A percentile compares a stretch with the other conserved stretches of the same genome.
phyloP scores from a whole-genome alignment of 495 filamentous ascomycete genomes.

The Monascus purpureus region DNA sequence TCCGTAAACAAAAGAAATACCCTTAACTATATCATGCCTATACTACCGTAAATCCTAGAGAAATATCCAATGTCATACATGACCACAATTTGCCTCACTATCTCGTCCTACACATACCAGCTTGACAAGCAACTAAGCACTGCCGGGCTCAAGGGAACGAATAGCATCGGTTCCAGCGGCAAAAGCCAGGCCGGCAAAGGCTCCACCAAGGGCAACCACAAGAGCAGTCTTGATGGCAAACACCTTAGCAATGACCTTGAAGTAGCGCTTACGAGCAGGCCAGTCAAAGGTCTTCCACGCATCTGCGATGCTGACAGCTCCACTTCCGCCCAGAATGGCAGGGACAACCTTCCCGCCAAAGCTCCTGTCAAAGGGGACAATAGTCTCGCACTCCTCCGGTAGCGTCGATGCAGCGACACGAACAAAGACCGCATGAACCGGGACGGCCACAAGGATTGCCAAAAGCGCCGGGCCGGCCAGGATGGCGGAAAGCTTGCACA shows the following conservation, averaged over 20 bases:
- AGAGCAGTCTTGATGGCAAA: constrained; percentile 35
- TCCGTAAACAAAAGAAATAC: too few relatives aligned
- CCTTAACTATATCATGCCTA: too few relatives aligned
- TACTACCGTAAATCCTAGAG: too few relatives aligned
- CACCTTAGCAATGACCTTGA: constrained; percentile 57
- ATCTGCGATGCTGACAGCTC: constrained; percentile 51
- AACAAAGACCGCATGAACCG: constrained; percentile 45
- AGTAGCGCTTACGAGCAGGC: constrained; percentile 47
- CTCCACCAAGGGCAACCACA: constrained; percentile 22
- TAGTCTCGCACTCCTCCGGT: constrained; percentile 51
- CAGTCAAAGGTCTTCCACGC: constrained; percentile 59
- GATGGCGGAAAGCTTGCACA: constrained; percentile 18
- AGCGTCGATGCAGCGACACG: constrained; percentile 63
- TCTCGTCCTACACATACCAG: too few relatives aligned
- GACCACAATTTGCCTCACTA: too few relatives aligned
- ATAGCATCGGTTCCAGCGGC: constrained; percentile 6
- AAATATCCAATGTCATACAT: too few relatives aligned
- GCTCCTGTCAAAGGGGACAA: constrained; percentile 63
- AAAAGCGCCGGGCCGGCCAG: constrained; percentile 21
- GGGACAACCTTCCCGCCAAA: constrained; percentile 47
- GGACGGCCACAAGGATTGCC: constrained; percentile 39
- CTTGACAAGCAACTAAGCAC: too few relatives aligned
- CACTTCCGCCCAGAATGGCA: constrained; percentile 52
- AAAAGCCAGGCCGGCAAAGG: constrained; percentile 21
- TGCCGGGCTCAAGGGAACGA: neutral